A percentile compares a stretch with the other conserved stretches of the same genome.
These are phyloP conservation scores for Fusarium sp. DNA, from an alignment of 2,329 filamentous ascomycete species.

Conservation along the genomic window DNA sequence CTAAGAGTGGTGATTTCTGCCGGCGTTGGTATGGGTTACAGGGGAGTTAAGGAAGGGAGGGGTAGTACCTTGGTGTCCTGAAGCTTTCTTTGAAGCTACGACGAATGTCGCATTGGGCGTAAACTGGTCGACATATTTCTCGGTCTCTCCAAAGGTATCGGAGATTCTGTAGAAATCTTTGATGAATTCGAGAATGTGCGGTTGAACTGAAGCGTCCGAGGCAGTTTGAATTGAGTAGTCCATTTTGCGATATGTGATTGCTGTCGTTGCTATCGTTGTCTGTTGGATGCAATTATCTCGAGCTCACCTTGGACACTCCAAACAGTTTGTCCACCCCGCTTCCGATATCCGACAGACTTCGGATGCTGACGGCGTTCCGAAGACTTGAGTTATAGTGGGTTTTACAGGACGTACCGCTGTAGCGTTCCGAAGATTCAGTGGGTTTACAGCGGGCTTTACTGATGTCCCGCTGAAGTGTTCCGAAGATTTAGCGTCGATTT, in stretches of 20 bases:
- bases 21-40: too few relatives aligned
- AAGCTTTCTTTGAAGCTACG: conserved; percentile 28
- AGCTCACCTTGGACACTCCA: too few relatives aligned
- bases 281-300: neutral
- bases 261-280: neutral
- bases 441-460: neutral
- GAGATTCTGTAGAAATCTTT: conserved; percentile 26
- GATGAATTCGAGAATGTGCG: conserved; percentile 28
- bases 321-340: conserved; percentile 12
- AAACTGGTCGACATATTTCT: conserved; percentile 32
- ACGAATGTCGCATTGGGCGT: conserved; percentile 28
- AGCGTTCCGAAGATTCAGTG: neutral
- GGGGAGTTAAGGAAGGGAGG: too few relatives aligned
- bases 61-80: conserved; percentile 15
- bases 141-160: conserved; percentile 31
- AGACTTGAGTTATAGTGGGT: neutral
- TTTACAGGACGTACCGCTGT: neutral
- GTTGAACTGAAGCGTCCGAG: conserved; percentile 21
- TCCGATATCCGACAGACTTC: conserved; percentile 32
- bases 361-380: neutral
- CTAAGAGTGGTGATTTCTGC: conserved; percentile 31
- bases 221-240: conserved; percentile 30
- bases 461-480: neutral
- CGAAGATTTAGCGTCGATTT: neutral
- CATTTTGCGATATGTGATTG: conserved; percentile 9